These are phyloP conservation scores for Lichtheimia hyalospora DNA, from an alignment of 371 early-diverging fungal genomes.

Conservation along the genomic window DNA sequence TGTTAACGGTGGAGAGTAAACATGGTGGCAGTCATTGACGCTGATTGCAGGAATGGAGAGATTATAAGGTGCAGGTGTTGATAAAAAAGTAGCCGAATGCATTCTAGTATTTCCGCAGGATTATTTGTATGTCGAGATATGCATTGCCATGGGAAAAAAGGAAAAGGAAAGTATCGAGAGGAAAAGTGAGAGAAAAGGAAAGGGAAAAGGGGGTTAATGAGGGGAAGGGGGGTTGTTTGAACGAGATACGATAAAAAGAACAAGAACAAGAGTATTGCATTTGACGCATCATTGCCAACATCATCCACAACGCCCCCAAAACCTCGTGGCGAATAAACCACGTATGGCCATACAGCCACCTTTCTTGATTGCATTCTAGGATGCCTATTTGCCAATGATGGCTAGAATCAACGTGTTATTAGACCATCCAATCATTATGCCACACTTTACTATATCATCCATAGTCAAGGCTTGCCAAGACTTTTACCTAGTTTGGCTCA, in stretches of 20 bases:
- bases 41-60: too few relatives aligned
- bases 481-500: too few relatives aligned
- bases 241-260: too few relatives aligned
- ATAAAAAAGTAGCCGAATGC: constrained; percentile 3
- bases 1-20: too few relatives aligned
- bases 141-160: constrained; percentile 1
- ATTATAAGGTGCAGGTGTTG: neutral
- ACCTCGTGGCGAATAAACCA: too few relatives aligned
- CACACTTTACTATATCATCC: too few relatives aligned
- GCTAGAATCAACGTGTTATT: constrained; percentile 1
- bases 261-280: neutral
- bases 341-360: too few relatives aligned
- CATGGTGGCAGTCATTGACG: too few relatives aligned
- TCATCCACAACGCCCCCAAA: neutral
- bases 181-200: neutral
- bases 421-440: neutral
- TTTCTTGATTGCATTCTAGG: too few relatives aligned
- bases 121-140: constrained; percentile 1
- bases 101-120: constrained; percentile 1
- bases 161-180: neutral
- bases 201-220: neutral
- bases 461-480: too few relatives aligned
- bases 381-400: constrained; percentile 1
- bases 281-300: neutral
- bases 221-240: neutral